These are phyloP conservation scores for Pichia cabralensis DNA, from an alignment of 805 yeast species.

Conservation along the genomic window DNA sequence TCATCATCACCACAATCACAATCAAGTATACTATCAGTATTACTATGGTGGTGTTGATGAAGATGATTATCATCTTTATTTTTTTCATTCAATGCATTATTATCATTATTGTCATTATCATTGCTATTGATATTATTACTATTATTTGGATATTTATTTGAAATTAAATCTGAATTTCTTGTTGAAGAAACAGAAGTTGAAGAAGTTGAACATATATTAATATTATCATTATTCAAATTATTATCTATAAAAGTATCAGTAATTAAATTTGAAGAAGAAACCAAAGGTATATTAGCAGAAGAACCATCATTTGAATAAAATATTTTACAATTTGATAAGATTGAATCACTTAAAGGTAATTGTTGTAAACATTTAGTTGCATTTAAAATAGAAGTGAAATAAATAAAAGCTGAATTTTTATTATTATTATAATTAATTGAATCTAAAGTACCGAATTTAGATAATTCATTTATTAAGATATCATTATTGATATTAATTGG, in stretches of 20 bases:
- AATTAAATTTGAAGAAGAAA: not conserved
- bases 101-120: no score
- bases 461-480: constrained; percentile 24
- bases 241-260: not conserved
- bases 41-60: no score
- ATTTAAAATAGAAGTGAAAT: constrained; percentile 36
- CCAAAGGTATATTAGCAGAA: not conserved
- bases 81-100: no score
- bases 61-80: no score
- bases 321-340: constrained; percentile 17
- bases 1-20: no score
- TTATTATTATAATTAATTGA: constrained; percentile 20
- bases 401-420: constrained; percentile 22
- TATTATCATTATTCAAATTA: not conserved
- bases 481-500: constrained; percentile 9
- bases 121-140: not conserved
- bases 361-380: constrained; percentile 37
- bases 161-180: constrained; percentile 8
- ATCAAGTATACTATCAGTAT: no score
- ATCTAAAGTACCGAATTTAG: constrained; percentile 34
- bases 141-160: not conserved
- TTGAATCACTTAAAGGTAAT: constrained; percentile 19
- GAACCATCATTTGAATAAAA: constrained; percentile 22
- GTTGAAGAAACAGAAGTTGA: constrained; percentile 21
- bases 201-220: constrained; percentile 18